A percentile compares a stretch with the other conserved stretches of the same genome.
These are phyloP conservation scores for Aegle marmelos DNA, from an alignment of 345 rosid genomes.

Conservation along the genomic window DNA sequence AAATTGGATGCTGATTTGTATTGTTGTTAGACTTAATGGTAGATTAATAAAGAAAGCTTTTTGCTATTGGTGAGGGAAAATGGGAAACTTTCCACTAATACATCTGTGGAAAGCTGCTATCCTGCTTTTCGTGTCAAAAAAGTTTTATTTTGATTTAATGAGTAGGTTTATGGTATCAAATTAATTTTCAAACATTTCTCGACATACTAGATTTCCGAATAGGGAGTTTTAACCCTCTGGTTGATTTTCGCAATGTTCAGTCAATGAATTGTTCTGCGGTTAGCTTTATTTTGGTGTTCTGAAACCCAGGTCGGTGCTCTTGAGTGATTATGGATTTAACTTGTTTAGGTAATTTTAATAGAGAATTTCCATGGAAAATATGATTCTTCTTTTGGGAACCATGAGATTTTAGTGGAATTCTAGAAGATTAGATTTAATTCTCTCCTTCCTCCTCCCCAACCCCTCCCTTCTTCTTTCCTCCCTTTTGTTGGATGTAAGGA, in stretches of 20 bases:
- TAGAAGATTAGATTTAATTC: too few relatives aligned
- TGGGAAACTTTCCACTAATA: background rate
- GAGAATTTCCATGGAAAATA: background rate
- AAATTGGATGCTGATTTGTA: constrained; percentile 10
- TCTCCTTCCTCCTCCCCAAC: too few relatives aligned
- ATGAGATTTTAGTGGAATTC: background rate
- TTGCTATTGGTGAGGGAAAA: background rate
- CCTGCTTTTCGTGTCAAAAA: background rate
- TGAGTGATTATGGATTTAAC: background rate
- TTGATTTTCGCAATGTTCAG: background rate
- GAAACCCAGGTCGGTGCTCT: background rate
- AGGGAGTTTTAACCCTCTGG: background rate
- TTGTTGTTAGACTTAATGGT: background rate
- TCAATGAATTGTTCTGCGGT: background rate
- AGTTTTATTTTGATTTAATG: background rate
- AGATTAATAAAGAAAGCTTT: background rate
- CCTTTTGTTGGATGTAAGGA: background rate
- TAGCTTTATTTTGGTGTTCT: background rate
- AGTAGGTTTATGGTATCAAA: background rate
- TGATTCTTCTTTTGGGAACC: background rate
- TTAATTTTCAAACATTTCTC: background rate
- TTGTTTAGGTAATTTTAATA: background rate
- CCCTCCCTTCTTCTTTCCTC: too few relatives aligned
- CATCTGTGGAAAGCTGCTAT: background rate
- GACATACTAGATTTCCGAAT: background rate